Evolutionary conservation across 192 early-diverging fungal genomes (phyloP).

Genomic region (Lobosporangium transversale): DNA sequence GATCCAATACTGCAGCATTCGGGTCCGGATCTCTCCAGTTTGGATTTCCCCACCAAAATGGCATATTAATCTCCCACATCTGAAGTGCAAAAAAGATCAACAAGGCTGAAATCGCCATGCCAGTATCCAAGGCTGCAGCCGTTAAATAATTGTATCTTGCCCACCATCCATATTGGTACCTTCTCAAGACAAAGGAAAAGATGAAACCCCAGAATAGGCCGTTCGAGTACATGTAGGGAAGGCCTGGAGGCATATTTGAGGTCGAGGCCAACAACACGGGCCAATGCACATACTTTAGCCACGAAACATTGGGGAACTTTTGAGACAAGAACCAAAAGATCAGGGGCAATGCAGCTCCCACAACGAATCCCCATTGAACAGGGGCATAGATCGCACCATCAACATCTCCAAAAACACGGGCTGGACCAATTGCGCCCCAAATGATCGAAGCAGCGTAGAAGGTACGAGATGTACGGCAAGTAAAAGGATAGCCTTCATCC

Average conservation of each 20-base stretch:
- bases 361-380: constrained; percentile 34
- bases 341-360: constrained; percentile 25
- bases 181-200: constrained; percentile 71
- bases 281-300: constrained; percentile 70
- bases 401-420: constrained; percentile 56
- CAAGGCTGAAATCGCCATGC: constrained; percentile 46
- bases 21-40: constrained; percentile 18
- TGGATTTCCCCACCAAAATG: constrained; percentile 35
- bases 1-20: constrained; percentile 47
- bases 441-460: constrained; percentile 69
- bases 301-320: constrained; percentile 19
- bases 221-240: constrained; percentile 53
- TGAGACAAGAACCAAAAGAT: constrained; percentile 9
- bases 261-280: constrained; percentile 71
- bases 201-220: constrained; percentile 62
- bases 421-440: constrained; percentile 72
- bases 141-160: constrained; percentile 58
- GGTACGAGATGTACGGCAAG: constrained; percentile 43
- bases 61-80: constrained; percentile 21
- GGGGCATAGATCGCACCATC: constrained; percentile 13
- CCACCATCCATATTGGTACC: constrained; percentile 70
- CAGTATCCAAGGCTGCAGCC: constrained; percentile 57
- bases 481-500: constrained; percentile 46
- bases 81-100: constrained; percentile 55
- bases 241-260: constrained; percentile 66